Base-by-base conservation (phyloP, 1,284 basidiomycete species). In the Rhodotorula glutinis region DNA sequence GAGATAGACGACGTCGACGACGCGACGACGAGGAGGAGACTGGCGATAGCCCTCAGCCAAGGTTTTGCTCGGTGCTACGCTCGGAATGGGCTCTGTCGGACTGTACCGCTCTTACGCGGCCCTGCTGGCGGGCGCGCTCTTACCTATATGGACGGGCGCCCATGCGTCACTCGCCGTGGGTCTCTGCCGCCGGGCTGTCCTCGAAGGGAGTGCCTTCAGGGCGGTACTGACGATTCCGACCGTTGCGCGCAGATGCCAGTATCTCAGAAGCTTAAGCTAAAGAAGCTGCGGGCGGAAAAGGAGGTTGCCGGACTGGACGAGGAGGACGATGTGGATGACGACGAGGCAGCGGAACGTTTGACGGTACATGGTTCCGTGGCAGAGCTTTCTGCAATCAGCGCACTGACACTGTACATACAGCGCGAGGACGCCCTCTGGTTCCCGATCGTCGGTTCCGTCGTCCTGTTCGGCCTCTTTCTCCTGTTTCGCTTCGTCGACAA, bases 401-500 rank as follows among this genome's bases (percentile, higher is more conserved):
- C 41, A 29, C 17, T 41, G 3, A 23, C 17, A 11, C 11, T 14
- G 9, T 8, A 13, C 49, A 4, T 51, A 7, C 41, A 71, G 51
- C 47, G 61, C n/a, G 64, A 73, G 17, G 73, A 72, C 60, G 74
- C 71, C 19, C 71, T 65, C 83, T 75, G 87, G 55, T 90, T 92
- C 73, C 90, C 91, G 17, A 80, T 91, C 60, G 85, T 74, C 38
- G 72, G 72, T 11, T 89, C 88, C 1, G 80, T 80, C 4, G 82
- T 83, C 27, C 81, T 92, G 38, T 81, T 88, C 68, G 84, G 85
- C 9, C 78, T 91, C 60, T 92, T 89, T 75, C 75, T 85, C 57
- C 79, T 87, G 46, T 83, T 92, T 72, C 87, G 70, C 76, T 93
- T 88, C 77, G 79, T 91, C 53, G 90, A 90, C 51, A 64, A 57